Evolutionary conservation across 108 stramenopile species (phyloP).

Genomic region (Hondaea fermentalgiana): DNA sequence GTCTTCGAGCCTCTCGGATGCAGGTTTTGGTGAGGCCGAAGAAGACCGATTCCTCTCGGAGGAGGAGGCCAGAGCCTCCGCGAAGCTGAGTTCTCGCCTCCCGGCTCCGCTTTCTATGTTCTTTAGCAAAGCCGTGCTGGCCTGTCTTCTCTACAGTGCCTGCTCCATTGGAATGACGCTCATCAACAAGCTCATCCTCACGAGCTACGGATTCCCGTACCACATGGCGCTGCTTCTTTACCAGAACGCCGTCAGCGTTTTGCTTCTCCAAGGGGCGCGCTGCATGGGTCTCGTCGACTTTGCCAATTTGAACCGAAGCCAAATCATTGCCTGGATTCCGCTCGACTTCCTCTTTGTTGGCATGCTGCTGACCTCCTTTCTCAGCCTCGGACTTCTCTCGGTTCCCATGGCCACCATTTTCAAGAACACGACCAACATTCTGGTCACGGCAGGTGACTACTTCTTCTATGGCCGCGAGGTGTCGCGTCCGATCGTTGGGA

Average conservation of each 20-base stretch:
- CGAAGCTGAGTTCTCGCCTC: no score
- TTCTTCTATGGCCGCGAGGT: constrained; percentile 61
- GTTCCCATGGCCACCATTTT: constrained; percentile 95
- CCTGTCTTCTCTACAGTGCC: constrained; percentile 61
- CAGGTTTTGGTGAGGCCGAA: no score
- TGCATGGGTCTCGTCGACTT: constrained; percentile 33
- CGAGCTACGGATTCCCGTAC: constrained; percentile 32
- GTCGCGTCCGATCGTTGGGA: constrained; percentile 59
- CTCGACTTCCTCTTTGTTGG: constrained; percentile 86
- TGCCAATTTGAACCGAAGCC: constrained; percentile 73
- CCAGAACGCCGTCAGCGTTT: constrained; percentile 68
- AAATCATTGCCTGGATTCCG: constrained; percentile 80
- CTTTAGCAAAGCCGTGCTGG: neutral
- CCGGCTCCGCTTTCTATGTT: neutral
- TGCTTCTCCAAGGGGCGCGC: constrained; percentile 53
- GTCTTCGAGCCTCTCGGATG: no score
- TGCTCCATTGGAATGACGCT: constrained; percentile 90
- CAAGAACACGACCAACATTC: constrained; percentile 93
- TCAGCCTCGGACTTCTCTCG: constrained; percentile 61
- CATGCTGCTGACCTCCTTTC: constrained; percentile 93
- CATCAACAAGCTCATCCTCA: constrained; percentile 70
- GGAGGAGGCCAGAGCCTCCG: no score
- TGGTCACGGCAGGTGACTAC: constrained; percentile 58
- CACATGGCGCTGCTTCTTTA: constrained; percentile 74
- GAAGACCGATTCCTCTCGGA: no score